Evolutionary conservation across 768 basidiomycete species (phyloP).

Genomic region (Pleurotus cornucopiae): DNA sequence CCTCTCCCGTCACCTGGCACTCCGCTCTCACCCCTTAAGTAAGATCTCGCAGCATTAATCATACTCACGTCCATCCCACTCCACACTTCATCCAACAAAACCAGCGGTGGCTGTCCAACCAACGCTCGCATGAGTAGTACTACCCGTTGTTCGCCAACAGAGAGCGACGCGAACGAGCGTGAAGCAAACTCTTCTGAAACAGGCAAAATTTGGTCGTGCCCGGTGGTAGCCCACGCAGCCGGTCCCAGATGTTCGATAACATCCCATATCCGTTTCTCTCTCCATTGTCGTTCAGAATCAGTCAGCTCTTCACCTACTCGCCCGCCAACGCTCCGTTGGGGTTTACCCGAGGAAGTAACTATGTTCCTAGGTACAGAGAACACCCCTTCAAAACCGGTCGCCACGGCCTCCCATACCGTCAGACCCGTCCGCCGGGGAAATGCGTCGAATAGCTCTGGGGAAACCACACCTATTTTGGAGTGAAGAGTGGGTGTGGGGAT

Average conservation of each 20-base stretch:
- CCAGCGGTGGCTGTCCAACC: conserved; percentile 65
- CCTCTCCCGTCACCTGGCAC: conserved; percentile 27
- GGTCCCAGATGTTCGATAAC: conserved; percentile 69
- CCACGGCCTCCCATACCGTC: conserved; percentile 75
- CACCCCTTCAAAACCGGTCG: conserved; percentile 85
- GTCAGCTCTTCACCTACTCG: conserved; percentile 23
- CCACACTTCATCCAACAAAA: conserved; percentile 91
- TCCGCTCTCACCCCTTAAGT: conserved; percentile 45
- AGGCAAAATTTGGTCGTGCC: not conserved
- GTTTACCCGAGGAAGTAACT: conserved; percentile 34
- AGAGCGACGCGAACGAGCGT: conserved; percentile 57
- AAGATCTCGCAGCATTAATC: conserved; percentile 58
- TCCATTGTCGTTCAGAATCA: conserved; percentile 22
- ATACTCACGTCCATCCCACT: conserved; percentile 86
- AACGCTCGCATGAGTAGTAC: conserved; percentile 84
- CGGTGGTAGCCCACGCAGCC: conserved; percentile 34
- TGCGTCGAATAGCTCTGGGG: conserved; percentile 87
- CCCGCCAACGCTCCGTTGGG: conserved; percentile 43
- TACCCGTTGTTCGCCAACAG: conserved; percentile 73
- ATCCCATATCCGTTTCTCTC: conserved; percentile 36
- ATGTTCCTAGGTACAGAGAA: conserved; percentile 34
- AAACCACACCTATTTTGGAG: conserved; percentile 70
- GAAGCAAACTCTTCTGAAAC: conserved; percentile 39
- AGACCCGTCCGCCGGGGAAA: conserved; percentile 74
- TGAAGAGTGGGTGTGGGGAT: conserved; percentile 69